Evolutionary conservation across 2,329 filamentous ascomycete species (phyloP).

Genomic region (Colletotrichum caudatum): DNA sequence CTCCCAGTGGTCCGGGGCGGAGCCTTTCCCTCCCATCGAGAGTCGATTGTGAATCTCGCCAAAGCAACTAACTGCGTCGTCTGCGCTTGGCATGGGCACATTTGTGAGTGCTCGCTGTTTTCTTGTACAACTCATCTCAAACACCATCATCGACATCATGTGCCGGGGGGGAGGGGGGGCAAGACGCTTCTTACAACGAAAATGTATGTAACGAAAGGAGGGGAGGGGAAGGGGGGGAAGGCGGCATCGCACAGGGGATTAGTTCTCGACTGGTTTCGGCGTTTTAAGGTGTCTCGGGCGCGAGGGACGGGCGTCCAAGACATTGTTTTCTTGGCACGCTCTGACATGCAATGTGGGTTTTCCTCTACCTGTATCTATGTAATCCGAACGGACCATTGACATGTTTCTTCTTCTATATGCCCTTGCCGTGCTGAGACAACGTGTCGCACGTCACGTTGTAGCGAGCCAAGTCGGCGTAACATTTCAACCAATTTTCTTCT

Average conservation of each 20-base stretch:
- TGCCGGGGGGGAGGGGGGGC: slow-evolving; percentile 8
- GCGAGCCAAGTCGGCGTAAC: neutral
- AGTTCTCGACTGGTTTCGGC: slow-evolving; percentile 5
- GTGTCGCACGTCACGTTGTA: neutral
- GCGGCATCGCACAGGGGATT: slow-evolving; percentile 13
- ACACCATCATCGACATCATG: neutral
- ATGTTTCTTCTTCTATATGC: neutral
- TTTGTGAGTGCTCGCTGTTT: neutral
- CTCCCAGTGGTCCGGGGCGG: slow-evolving; percentile 82
- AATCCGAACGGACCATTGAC: too few relatives aligned
- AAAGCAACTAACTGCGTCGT: neutral
- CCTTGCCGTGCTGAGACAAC: neutral
- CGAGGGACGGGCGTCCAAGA: slow-evolving; percentile 16
- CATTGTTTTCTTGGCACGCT: neutral
- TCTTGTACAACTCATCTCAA: slow-evolving; percentile 27
- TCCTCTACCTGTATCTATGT: neutral
- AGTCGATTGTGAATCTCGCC: slow-evolving; percentile 74
- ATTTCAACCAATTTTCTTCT: neutral
- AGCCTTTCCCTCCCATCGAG: slow-evolving; percentile 76
- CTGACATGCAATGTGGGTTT: neutral
- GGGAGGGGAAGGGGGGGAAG: neutral
- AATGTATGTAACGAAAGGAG: slow-evolving; percentile 21
- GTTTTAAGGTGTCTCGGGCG: slow-evolving; percentile 13
- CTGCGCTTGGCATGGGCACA: neutral
- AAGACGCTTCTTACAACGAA: slow-evolving; percentile 1